Percentiles rank a stretch among this genome's conserved stretches.
These are phyloP conservation scores for Raddia distichophylla DNA, from an alignment of 176 grass and related monocot species.

Conservation along the genomic window DNA sequence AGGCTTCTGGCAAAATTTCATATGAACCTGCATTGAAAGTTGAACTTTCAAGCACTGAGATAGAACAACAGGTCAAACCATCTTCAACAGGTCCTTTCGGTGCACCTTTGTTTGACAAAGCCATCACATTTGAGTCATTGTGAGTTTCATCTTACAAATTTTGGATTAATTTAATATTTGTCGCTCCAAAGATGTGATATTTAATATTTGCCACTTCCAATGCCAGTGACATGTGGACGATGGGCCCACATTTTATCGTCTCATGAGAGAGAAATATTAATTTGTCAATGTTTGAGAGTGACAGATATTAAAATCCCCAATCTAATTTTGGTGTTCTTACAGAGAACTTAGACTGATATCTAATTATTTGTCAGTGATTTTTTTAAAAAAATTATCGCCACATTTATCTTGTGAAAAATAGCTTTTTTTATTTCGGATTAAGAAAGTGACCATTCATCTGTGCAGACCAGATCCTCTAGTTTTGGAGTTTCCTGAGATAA, in stretches of 20 bases:
- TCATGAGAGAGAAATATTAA: too few relatives aligned
- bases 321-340: not conserved
- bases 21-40: conserved; percentile 72
- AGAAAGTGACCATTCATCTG: conserved; percentile 34
- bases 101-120: conserved; percentile 87
- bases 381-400: not conserved
- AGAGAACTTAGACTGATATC: not conserved
- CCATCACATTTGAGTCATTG: conserved; percentile 75
- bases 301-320: too few relatives aligned
- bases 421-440: not conserved
- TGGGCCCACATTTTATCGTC: too few relatives aligned
- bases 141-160: conserved; percentile 43
- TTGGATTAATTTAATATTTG: too few relatives aligned
- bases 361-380: not conserved
- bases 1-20: conserved; percentile 69
- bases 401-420: not conserved
- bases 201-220: too few relatives aligned
- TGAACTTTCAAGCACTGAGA: conserved; percentile 61
- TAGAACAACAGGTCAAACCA: conserved; percentile 69
- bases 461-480: conserved; percentile 84
- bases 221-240: too few relatives aligned
- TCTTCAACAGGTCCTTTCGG: conserved; percentile 93
- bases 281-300: too few relatives aligned
- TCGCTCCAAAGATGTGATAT: too few relatives aligned
- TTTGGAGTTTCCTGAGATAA: conserved; percentile 88